phyloP scores from a whole-genome alignment of 345 rosid genomes.

The Citrus medica region DNA sequence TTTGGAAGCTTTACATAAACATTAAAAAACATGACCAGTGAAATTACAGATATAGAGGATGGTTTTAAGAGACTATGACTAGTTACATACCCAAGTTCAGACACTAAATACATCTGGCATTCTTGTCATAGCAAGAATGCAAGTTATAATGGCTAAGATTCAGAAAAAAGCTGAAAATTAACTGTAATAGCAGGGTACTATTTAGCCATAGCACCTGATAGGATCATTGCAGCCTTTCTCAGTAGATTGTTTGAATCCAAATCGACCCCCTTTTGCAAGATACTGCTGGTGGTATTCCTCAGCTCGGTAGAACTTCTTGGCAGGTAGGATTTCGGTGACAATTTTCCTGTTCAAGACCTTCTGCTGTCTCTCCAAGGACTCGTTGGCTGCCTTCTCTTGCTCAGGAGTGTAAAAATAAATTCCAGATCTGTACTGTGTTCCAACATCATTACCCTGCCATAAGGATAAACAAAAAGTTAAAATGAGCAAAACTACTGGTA shows the following conservation, averaged over 20 bases:
- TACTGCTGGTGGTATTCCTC: conserved; percentile 96
- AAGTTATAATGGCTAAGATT: not conserved
- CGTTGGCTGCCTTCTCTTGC: conserved; percentile 75
- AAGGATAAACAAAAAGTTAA: not conserved
- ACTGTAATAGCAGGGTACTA: not conserved
- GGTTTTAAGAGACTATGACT: not conserved
- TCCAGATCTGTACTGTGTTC: conserved; percentile 90
- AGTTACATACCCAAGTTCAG: conserved; percentile 8
- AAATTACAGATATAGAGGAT: not conserved
- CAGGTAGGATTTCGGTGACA: conserved; percentile 80
- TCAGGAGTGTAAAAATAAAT: conserved; percentile 75
- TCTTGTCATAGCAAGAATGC: not conserved
- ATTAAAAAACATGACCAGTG: conserved; percentile 4
- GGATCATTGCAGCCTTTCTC: conserved; percentile 89
- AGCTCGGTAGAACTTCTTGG: conserved; percentile 86
- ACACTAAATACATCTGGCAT: not conserved
- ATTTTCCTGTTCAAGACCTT: conserved; percentile 58
- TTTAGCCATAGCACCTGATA: conserved; percentile 87
- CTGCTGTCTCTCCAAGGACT: conserved; percentile 65
- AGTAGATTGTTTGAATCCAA: conserved; percentile 67
- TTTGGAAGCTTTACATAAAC: not conserved
- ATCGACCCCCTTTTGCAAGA: conserved; percentile 86
- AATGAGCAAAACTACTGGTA: not conserved
- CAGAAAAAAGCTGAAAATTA: not conserved
- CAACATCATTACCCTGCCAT: conserved; percentile 87